Base-by-base conservation (phyloP, 495 filamentous ascomycete genomes). In the Daldinia concentrica region DNA sequence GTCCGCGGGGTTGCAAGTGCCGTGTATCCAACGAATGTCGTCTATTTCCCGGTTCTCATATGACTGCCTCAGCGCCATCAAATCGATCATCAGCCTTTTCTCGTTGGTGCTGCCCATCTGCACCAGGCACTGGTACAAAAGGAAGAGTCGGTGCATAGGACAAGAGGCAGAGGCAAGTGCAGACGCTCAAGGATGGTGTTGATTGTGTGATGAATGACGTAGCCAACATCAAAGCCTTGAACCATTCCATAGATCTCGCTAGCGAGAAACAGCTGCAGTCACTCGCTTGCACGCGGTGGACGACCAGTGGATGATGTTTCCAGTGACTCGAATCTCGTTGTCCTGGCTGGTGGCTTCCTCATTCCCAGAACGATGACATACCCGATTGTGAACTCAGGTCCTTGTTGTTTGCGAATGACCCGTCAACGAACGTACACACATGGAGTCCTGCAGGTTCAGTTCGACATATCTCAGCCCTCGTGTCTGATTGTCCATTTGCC, bases 171-270 rank as follows among this genome's bases (percentile, higher is more conserved):
- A 9, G 8, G 41, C 7, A 15, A 48, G 41, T 15, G 8, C 4
- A 48, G 41, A 9, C n/a, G 8, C 15, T 12, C n/a, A 6, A 48
- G 41, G 41, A 48, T n/a, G 4, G n/a, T 48, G 41, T 48, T 48
- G 41, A 48, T 37, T 12, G 34, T 37, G 34, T 62, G 27, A 41
- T 62, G 41, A 30, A 62, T 17, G 4, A 50, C 50, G 30, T 56
- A 43, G 32, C 50, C 62, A n/a, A 56, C 14, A 36, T 64, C 51
- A 12, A 64, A 51, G 4, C 48, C 62, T 26, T 64, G 37, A 2
- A 64, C 39, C 50, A 64, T 64, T 7, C 39, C 62, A 29, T 64
- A 64, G 8, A 64, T 39, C n/a, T 64, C 62, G 27, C 62, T 64
- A 3, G 59, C 37, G 1, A 62, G 17, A 1, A 62, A 29, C n/a